A percentile compares a stretch with the other conserved stretches of the same genome.
These are phyloP conservation scores for Aspergillus hiratsukae DNA, from an alignment of 2,329 filamentous ascomycete genomes.

Conservation along the genomic window DNA sequence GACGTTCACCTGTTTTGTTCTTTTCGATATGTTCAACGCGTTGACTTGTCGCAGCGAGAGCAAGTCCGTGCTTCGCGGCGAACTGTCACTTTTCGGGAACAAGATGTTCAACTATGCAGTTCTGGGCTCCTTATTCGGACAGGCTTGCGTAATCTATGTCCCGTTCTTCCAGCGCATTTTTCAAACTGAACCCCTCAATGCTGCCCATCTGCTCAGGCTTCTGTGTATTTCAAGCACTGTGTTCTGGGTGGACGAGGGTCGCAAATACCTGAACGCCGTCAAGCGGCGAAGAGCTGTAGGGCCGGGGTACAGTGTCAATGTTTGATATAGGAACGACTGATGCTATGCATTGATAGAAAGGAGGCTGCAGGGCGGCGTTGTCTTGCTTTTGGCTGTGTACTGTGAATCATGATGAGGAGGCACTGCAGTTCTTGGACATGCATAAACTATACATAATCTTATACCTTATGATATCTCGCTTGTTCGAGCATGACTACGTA, in stretches of 20 bases:
- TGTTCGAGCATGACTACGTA: too few species aligned
- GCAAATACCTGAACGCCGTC: constrained; percentile 61
- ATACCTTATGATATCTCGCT: neutral
- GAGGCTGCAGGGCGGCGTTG: neutral
- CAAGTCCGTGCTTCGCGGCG: constrained; percentile 82
- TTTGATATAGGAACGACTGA: constrained; percentile 17
- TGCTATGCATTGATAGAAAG: constrained; percentile 4
- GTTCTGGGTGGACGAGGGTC: constrained; percentile 88
- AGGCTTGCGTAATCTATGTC: constrained; percentile 89
- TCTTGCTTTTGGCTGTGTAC: neutral
- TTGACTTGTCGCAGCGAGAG: constrained; percentile 85
- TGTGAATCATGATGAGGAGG: neutral
- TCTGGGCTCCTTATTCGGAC: constrained; percentile 74
- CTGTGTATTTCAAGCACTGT: constrained; percentile 77
- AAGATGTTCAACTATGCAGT: constrained; percentile 97
- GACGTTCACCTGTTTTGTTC: constrained; percentile 97
- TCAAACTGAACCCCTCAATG: constrained; percentile 80
- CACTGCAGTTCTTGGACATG: neutral
- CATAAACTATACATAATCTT: neutral
- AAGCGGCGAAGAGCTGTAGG: constrained; percentile 30
- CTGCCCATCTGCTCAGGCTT: constrained; percentile 70
- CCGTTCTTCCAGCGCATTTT: constrained; percentile 92
- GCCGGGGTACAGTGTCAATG: constrained; percentile 40
- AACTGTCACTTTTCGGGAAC: constrained; percentile 78
- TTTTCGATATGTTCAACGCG: constrained; percentile 99